Base-by-base conservation (phyloP, 1,284 basidiomycete species). In the Anthracocystis setariae region DNA sequence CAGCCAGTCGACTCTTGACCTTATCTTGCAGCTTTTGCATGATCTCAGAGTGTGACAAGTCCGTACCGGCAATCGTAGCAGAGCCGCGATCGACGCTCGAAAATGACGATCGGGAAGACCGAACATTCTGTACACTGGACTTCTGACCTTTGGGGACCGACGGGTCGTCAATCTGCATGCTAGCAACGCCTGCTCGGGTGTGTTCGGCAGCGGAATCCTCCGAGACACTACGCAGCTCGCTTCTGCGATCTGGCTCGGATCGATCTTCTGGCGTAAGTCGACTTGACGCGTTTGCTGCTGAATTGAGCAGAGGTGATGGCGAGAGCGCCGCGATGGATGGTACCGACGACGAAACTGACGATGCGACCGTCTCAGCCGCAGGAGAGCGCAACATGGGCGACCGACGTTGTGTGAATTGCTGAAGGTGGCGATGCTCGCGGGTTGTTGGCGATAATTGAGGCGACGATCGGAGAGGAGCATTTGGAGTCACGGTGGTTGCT, bases 1-100 rank as follows among this genome's bases (percentile, higher is more conserved):
- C 69, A 18, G 47, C 69, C 5, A 72, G 59, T 21, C 69, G 42
- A 39, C 63, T 54, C 46, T 66, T 66, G 39, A 66, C 69, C 43
- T 66, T 66, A 32, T 66, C 33, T 38, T 72, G 63, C 8, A 72
- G 52, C 50, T 48, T 53, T 33, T 66, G 59, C 69, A 72, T 72
- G 55, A 72, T 72, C 48, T 66, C 56, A 7, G 58, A 62, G 29
- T 62, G 68, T 5, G 68, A 62, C 18, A 70, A 52, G 17, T 65
- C 61, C 7, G 67, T 64, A 24, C 48, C 56, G 4, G 46, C 27
- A 20, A 63, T 44, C 1, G 53, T 44, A 2, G 15, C 38, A 21
- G 54, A 55, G 40, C 51, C 46, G 40, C 65, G 53, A 35, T 68
- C 65, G 13, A 46, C 35, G 10, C 46, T 39, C 15, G 59, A 63